Conservation (phyloP, 2,329 filamentous ascomycete species). For the Gaeumannomyces tritici region DNA sequence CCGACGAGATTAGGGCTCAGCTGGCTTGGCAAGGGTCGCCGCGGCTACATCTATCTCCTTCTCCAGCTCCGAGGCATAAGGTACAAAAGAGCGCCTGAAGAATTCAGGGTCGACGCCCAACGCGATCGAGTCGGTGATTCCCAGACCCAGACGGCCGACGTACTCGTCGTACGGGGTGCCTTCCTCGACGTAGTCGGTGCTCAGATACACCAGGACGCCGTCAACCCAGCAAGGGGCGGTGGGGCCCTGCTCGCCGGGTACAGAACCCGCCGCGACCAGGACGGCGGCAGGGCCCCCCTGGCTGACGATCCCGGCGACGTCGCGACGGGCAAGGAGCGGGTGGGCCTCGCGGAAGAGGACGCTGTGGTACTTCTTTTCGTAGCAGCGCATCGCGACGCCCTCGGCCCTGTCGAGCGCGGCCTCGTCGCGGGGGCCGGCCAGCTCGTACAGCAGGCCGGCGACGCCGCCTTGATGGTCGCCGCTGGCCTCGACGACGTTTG, state of each 20-base stretch:
- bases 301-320: constrained; percentile 26
- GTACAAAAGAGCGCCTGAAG: neutral
- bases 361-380: constrained; percentile 23
- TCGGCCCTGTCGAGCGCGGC: constrained; percentile 28
- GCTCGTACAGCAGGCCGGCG: constrained; percentile 30
- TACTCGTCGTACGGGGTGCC: constrained; percentile 28
- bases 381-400: constrained; percentile 28
- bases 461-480: constrained; percentile 21
- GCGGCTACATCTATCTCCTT: neutral
- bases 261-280: constrained; percentile 7
- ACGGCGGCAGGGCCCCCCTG: constrained; percentile 22
- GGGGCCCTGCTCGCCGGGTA: constrained; percentile 8
- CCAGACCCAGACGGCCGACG: constrained; percentile 27
- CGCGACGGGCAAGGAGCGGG: constrained; percentile 23
- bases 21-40: neutral
- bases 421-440: constrained; percentile 24
- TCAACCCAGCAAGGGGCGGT: constrained; percentile 8
- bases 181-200: constrained; percentile 19
- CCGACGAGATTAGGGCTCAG: neutral
- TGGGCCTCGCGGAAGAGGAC: constrained; percentile 22
- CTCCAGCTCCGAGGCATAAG: neutral
- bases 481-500: constrained; percentile 25
- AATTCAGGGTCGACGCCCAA: constrained; percentile 15
- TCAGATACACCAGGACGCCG: constrained; percentile 30
- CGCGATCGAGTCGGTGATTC: constrained; percentile 23